These are phyloP conservation scores for Cordyceps pruinosa DNA, from an alignment of 2,329 filamentous ascomycete species.

Conservation along the genomic window DNA sequence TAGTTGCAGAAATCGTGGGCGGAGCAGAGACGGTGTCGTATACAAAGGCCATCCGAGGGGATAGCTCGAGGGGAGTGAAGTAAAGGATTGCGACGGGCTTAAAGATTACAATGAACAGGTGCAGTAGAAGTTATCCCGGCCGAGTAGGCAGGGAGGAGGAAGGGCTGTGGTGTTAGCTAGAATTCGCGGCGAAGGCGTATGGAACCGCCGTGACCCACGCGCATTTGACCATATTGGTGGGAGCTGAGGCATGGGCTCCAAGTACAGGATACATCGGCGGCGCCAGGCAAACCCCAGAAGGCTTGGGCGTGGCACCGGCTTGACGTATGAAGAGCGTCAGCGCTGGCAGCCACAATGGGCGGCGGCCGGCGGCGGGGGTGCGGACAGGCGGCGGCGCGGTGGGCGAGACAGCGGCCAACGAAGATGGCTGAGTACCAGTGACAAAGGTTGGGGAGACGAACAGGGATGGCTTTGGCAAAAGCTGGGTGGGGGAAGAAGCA, in stretches of 20 bases:
- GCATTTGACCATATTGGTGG: slow-evolving; percentile 5
- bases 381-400: neutral
- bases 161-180: slow-evolving; percentile 2
- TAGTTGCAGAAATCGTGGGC: neutral
- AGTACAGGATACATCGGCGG: slow-evolving; percentile 9
- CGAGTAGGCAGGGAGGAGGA: slow-evolving; percentile 1
- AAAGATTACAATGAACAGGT: neutral
- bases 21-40: neutral
- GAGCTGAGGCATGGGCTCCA: slow-evolving; percentile 5
- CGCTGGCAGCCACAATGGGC: slow-evolving; percentile 1
- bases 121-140: neutral
- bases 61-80: neutral
- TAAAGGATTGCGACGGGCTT: neutral
- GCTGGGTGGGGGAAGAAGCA: slow-evolving; percentile 6
- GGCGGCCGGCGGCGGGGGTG: neutral
- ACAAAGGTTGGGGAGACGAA: neutral
- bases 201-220: slow-evolving; percentile 8
- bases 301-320: neutral
- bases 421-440: slow-evolving; percentile 11
- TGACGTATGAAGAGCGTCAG: slow-evolving; percentile 6
- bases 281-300: slow-evolving; percentile 9
- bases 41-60: neutral
- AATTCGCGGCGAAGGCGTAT: slow-evolving; percentile 6
- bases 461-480: slow-evolving; percentile 7
- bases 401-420: slow-evolving; percentile 1